Base-by-base conservation (phyloP, 306 rosid species). In the Vigna angularis region DNA sequence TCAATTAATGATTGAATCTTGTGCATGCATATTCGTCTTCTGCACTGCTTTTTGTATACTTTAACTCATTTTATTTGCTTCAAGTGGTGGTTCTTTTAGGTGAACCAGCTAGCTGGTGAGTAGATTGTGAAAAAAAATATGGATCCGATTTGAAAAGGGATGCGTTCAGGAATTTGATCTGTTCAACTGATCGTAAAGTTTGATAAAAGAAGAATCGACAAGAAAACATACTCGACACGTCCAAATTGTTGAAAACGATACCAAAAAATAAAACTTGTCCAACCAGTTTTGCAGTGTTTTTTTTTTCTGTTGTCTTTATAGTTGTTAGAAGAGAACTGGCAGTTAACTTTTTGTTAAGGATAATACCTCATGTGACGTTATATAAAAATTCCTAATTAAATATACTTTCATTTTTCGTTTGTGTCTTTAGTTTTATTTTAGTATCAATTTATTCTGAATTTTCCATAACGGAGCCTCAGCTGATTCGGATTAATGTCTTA, bases 41-140 rank as follows among this genome's bases (percentile, higher is more conserved):
- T n/a, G 66, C 77, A 5, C 34, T 63, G 20, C 79, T 73, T 58
- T 73, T 62, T 58, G 22, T 16, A 32, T 42, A 7, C 47, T 34
- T 62, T 62, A 62, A 16, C 5, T 18, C 9, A 3, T 58, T 58
- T 4, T 20, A 20, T 20, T 20, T 55, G 30, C n/a, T 4, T 4
- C 17, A 12, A 11, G n/a, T 24, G 64, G 59, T 51, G 57, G 24
- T 24, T 51, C 57, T 51, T 6, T 7, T 51, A n/a, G 24, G 61
- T 18, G 62, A 56, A 9, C 16, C 22, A 56, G 4, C 65, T 26
- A 59, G 40, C 66, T 10, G 9, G n/a, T 62, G 13, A 62, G 0
- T 34, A 62, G 24, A 62, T 62, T 62, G 2, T 62, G 68, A 7
- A 3, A 34, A 11, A 12, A 30, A 12, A 62, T n/a, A 32, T 62